Conservation (phyloP, 164 flowering plant genomes). For the Vitis cinerea region DNA sequence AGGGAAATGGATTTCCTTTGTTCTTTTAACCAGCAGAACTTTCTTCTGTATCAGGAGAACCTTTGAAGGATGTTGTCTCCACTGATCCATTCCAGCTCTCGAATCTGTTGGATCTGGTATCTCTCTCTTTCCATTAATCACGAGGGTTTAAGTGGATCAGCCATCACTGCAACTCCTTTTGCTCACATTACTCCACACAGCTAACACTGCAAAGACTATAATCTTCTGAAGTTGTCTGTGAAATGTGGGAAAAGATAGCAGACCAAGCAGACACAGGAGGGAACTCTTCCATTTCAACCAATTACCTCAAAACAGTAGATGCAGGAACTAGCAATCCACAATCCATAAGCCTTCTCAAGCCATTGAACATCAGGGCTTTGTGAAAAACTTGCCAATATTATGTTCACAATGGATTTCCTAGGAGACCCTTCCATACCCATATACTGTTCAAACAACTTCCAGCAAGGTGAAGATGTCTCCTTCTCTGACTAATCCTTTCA, state of each 20-base stretch:
- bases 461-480: constrained; percentile 7
- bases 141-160: too few species aligned
- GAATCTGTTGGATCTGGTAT: too few species aligned
- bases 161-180: too few species aligned
- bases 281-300: constrained; percentile 61
- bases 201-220: constrained; percentile 6
- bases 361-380: constrained; percentile 49
- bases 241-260: constrained; percentile 73
- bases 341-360: constrained; percentile 63
- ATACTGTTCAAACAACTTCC: constrained; percentile 68
- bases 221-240: constrained; percentile 60
- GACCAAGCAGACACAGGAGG: constrained; percentile 89
- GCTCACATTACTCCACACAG: too few species aligned
- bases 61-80: too few species aligned
- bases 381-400: constrained; percentile 49
- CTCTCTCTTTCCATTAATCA: too few species aligned
- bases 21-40: too few species aligned
- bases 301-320: constrained; percentile 74
- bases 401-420: constrained; percentile 66
- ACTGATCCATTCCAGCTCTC: too few species aligned
- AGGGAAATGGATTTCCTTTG: too few species aligned
- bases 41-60: too few species aligned
- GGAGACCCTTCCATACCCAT: constrained; percentile 87
- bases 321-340: constrained; percentile 67
- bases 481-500: too few species aligned